Base-by-base conservation (phyloP, 2,329 filamentous ascomycete genomes). In the Penicillium sp. region DNA sequence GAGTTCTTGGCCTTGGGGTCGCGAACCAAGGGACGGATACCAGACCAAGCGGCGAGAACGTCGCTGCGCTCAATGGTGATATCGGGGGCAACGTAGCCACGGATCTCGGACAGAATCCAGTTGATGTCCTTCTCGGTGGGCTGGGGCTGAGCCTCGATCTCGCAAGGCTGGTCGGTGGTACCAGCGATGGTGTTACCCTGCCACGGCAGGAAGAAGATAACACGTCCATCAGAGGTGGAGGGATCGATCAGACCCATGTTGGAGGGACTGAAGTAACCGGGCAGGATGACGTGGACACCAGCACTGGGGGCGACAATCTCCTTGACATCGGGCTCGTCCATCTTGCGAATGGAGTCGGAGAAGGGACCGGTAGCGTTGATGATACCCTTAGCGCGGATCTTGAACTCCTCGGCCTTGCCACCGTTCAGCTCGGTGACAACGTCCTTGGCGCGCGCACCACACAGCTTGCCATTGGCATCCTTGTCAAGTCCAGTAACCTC, bases 161-260 rank as follows among this genome's bases (percentile, higher is more conserved):
- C 77, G 36, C 87, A 88, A 3, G 90, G 86, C 38, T 88, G 87
- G 69, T 95, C 91, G 7, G 90, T 95, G 5, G 91, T 95, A 57
- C 91, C 91, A 43, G 90, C 91, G 67, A 95, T 94, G 13, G 90
- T 95, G 76, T 94, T 94, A 45, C 90, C 90, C 76, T 95, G 90
- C 91, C 91, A 95, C 21, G 91, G 91, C 39, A 95, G 81, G 81
- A 96, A 95, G 83, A 95, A 95, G 68, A 95, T 93, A 46, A 95
- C 91, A 70, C 91, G 85, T 18, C 91, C 91, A 68, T 95, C 91
- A 1, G 90, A 95, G 2, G 91, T 94, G 39, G 86, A 85, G 5
- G 91, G 90, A 66, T 96, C 91, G 64, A 95, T 89, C 39, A 95
- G 80, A 57, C 91, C 91, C 90, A 95, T 94, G 68, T 92, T 88